Evolutionary conservation across 2,329 filamentous ascomycete species (phyloP).

Genomic region (Neofusicoccum parvum): DNA sequence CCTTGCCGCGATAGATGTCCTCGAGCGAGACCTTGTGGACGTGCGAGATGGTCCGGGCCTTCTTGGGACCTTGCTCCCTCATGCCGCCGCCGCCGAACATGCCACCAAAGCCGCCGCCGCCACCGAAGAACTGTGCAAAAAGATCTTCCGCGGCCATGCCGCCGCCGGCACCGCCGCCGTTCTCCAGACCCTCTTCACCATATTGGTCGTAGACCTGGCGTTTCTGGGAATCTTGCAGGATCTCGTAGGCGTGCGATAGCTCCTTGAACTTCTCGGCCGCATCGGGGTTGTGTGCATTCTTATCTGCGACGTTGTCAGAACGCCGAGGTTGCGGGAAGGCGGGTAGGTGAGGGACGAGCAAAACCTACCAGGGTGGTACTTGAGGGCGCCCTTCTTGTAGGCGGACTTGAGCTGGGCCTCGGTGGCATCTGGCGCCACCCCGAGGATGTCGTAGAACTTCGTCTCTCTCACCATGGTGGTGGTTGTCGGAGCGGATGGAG

Average conservation of each 20-base stretch:
- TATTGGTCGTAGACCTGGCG: constrained; percentile 93
- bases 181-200: constrained; percentile 92
- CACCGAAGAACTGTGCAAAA: constrained; percentile 95
- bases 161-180: constrained; percentile 70
- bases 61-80: constrained; percentile 78
- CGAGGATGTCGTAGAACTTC: constrained; percentile 76
- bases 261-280: constrained; percentile 99
- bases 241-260: constrained; percentile 91
- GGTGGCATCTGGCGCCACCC: constrained; percentile 75
- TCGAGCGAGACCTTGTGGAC: constrained; percentile 98
- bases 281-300: constrained; percentile 91
- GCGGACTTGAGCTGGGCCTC: constrained; percentile 89
- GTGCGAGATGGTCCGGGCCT: constrained; percentile 96
- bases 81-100: constrained; percentile 70
- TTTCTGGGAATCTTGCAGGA: constrained; percentile 90
- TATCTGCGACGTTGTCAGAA: constrained; percentile 63
- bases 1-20: constrained; percentile 97
- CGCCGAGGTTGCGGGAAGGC: neutral
- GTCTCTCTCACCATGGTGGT: constrained; percentile 75
- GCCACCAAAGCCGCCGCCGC: constrained; percentile 68
- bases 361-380: constrained; percentile 77
- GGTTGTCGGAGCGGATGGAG: constrained; percentile 22
- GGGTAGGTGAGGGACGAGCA: constrained; percentile 23
- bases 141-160: constrained; percentile 96
- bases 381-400: constrained; percentile 81